A percentile compares a stretch with the other conserved stretches of the same genome.
These are phyloP conservation scores for Aspergillus nomiae DNA, from an alignment of 2,329 filamentous ascomycete genomes.

Conservation along the genomic window DNA sequence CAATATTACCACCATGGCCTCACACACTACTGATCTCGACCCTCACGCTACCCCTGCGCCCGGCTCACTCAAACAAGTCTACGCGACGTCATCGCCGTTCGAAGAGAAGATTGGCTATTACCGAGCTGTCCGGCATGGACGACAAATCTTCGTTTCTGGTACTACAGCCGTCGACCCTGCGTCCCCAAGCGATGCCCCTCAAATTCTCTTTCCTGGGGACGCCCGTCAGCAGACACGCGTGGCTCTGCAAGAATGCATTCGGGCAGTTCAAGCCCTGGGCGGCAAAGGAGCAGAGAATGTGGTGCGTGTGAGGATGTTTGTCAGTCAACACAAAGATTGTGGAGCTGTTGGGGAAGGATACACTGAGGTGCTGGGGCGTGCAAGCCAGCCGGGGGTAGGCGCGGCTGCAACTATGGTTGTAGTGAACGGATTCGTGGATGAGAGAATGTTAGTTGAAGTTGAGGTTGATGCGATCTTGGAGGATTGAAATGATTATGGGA, in stretches of 20 bases:
- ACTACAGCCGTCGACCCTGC: slow-evolving; percentile 40
- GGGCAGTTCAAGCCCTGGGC: slow-evolving; percentile 36
- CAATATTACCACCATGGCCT: neutral
- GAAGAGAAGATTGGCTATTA: slow-evolving; percentile 41
- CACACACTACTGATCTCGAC: neutral
- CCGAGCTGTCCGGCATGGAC: slow-evolving; percentile 39
- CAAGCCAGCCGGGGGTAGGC: slow-evolving; percentile 26
- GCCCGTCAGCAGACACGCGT: slow-evolving; percentile 34
- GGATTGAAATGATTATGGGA: neutral
- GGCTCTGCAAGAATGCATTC: slow-evolving; percentile 27
- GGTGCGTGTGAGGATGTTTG: slow-evolving; percentile 39
- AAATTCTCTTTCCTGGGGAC: slow-evolving; percentile 34
- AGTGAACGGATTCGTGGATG: slow-evolving; percentile 40
- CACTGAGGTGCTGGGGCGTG: slow-evolving; percentile 29
- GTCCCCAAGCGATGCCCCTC: slow-evolving; percentile 29
- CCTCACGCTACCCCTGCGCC: neutral
- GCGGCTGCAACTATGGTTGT: slow-evolving; percentile 43
- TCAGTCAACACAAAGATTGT: slow-evolving; percentile 33
- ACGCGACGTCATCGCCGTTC: slow-evolving; percentile 39
- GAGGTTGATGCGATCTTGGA: slow-evolving; percentile 40
- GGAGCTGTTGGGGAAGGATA: slow-evolving; percentile 32
- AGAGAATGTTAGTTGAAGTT: slow-evolving; percentile 42
- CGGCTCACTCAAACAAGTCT: slow-evolving; percentile 25
- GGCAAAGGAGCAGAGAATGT: slow-evolving; percentile 34
- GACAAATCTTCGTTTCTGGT: slow-evolving; percentile 41